Evolutionary conservation across 441 rosid genomes (phyloP).

Genomic region (Lagerstroemia fauriei): DNA sequence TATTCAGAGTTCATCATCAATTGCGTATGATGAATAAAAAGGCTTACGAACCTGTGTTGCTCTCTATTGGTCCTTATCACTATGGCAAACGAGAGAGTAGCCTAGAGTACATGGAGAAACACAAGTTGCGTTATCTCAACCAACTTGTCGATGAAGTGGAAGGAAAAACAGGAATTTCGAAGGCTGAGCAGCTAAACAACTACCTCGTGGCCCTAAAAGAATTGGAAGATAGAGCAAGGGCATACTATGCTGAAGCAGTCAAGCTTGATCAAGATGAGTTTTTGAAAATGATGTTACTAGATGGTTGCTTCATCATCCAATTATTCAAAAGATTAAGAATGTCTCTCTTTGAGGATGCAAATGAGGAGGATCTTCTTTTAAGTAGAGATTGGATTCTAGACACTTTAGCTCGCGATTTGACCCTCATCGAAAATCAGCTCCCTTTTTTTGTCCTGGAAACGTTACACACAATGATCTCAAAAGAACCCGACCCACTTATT

Average conservation of each 20-base stretch:
- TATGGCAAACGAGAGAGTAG: neutral
- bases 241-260: slow-evolving; percentile 23
- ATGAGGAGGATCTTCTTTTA: slow-evolving; percentile 10
- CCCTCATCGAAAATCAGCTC: slow-evolving; percentile 34
- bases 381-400: neutral
- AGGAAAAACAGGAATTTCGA: neutral
- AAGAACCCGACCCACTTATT: neutral
- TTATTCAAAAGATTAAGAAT: neutral
- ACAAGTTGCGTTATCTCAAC: neutral
- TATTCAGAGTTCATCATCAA: slow-evolving; percentile 1
- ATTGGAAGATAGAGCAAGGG: slow-evolving; percentile 21
- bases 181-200: neutral
- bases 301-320: slow-evolving; percentile 14
- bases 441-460: slow-evolving; percentile 25
- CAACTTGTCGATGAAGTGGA: neutral
- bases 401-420: slow-evolving; percentile 12
- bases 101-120: neutral
- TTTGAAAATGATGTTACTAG: slow-evolving; percentile 30
- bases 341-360: neutral
- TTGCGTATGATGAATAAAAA: slow-evolving; percentile 1
- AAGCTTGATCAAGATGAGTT: neutral
- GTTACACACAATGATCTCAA: neutral
- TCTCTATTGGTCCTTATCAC: slow-evolving; percentile 9
- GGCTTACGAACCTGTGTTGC: neutral
- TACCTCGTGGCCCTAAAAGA: neutral